Percentiles rank a stretch among this genome's conserved stretches.
Conservation (phyloP, 169 alveolate genomes). For the Plasmodium billcollinsi region DNA sequence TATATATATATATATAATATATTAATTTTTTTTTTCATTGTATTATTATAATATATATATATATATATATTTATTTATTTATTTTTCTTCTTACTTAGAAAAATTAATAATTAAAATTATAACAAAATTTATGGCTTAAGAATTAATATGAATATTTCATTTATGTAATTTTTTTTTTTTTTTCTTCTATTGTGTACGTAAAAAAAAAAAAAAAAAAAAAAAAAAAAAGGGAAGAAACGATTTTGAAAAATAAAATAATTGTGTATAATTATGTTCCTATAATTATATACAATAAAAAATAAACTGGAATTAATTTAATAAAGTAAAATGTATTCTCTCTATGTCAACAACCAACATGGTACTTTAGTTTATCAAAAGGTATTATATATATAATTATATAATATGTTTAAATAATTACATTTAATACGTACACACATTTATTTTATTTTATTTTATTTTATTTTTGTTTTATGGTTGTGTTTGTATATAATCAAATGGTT, state of each 20-base stretch:
- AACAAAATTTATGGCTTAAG: too few species aligned
- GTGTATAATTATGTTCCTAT: conserved; percentile 12
- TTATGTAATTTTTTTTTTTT: too few species aligned
- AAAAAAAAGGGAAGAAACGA: not conserved
- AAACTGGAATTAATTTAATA: conserved; percentile 1
- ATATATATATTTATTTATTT: too few species aligned
- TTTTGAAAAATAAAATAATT: not conserved
- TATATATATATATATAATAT: too few species aligned
- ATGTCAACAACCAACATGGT: conserved; percentile 94
- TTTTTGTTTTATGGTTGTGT: not conserved
- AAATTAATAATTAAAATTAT: not conserved
- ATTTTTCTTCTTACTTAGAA: not conserved
- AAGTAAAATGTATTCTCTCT: conserved; percentile 87
- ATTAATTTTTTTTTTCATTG: too few species aligned
- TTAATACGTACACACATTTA: too few species aligned
- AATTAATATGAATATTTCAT: too few species aligned
- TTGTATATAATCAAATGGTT: too few species aligned
- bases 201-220: not conserved
- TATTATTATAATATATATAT: too few species aligned
- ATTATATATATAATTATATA: conserved; percentile 1
- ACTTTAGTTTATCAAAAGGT: conserved; percentile 93
- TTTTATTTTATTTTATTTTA: not conserved
- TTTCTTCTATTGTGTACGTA: not conserved
- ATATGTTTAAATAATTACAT: not conserved
- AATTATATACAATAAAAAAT: conserved; percentile 7